A percentile compares a stretch with the other conserved stretches of the same genome.
Evolutionary conservation across 1,284 basidiomycete genomes (phyloP).

Genomic region (Lignosus rhinocerotis): DNA sequence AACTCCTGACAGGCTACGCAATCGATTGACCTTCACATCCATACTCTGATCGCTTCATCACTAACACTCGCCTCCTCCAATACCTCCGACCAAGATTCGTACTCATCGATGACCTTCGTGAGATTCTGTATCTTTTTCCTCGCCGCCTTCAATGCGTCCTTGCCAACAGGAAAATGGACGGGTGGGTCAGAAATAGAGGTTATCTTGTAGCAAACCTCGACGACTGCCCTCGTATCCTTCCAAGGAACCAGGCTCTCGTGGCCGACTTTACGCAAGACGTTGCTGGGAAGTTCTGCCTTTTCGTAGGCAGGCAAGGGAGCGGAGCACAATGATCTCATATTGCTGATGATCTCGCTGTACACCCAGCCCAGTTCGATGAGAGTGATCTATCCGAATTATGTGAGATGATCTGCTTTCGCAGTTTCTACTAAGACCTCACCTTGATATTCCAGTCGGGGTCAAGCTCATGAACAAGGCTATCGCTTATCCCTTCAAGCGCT

Average conservation of each 20-base stretch:
- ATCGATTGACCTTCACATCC: no score
- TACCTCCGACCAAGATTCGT: constrained; percentile 17
- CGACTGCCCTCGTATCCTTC: constrained; percentile 11
- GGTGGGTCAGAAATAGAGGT: constrained; percentile 11
- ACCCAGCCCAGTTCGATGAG: constrained; percentile 16
- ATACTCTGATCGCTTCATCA: no score
- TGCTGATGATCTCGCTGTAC: background rate
- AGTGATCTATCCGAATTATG: constrained; percentile 8
- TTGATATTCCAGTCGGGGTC: constrained; percentile 45
- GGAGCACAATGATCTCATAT: background rate
- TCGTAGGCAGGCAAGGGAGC: constrained; percentile 20
- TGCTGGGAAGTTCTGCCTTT: constrained; percentile 3
- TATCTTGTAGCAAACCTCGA: constrained; percentile 11
- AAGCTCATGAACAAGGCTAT: constrained; percentile 35
- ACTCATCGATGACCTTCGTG: constrained; percentile 4
- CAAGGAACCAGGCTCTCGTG: background rate
- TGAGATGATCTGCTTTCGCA: no score
- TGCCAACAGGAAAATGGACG: constrained; percentile 16
- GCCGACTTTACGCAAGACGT: background rate
- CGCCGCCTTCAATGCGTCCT: constrained; percentile 3
- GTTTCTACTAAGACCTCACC: constrained; percentile 17
- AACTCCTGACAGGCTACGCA: no score
- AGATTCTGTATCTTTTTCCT: background rate
- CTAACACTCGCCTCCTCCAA: background rate
- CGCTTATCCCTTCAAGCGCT: constrained; percentile 34